Percentiles rank a stretch among this genome's conserved stretches.
phyloP scores from a whole-genome alignment of 31 red algal genomes.

The Odonthalia washingtoniensis region DNA sequence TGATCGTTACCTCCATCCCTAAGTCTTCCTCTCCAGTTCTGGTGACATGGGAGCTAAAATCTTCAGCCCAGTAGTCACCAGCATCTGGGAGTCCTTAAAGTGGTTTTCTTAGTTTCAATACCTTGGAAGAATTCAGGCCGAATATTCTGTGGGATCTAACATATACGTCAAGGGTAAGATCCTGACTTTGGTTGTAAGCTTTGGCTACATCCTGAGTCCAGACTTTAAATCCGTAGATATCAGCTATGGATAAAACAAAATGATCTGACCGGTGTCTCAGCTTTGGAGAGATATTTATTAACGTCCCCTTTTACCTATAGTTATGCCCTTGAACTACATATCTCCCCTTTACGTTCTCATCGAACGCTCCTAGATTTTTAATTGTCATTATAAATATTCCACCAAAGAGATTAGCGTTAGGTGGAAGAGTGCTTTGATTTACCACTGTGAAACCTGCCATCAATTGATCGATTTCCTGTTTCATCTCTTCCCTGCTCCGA shows the following conservation, averaged over 20 bases:
- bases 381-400: slow-evolving; percentile 29
- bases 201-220: slow-evolving; percentile 22
- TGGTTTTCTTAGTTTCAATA: slow-evolving; percentile 4
- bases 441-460: too few relatives aligned
- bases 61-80: slow-evolving; percentile 3
- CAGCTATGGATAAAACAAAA: background rate
- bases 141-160: too few relatives aligned
- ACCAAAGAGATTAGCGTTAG: slow-evolving; percentile 36
- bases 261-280: background rate
- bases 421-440: slow-evolving; percentile 9
- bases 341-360: slow-evolving; percentile 49
- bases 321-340: slow-evolving; percentile 43
- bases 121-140: background rate
- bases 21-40: too few relatives aligned
- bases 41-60: too few relatives aligned
- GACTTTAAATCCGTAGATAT: background rate
- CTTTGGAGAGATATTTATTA: too few relatives aligned
- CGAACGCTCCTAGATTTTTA: slow-evolving; percentile 30
- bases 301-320: slow-evolving; percentile 8
- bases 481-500: too few relatives aligned
- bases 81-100: slow-evolving; percentile 8
- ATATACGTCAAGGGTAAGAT: background rate
- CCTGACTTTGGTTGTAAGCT: background rate
- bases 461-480: too few relatives aligned
- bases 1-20: too few relatives aligned